These are phyloP conservation scores for Candida sonorensis DNA, from an alignment of 805 yeast genomes.

Conservation along the genomic window DNA sequence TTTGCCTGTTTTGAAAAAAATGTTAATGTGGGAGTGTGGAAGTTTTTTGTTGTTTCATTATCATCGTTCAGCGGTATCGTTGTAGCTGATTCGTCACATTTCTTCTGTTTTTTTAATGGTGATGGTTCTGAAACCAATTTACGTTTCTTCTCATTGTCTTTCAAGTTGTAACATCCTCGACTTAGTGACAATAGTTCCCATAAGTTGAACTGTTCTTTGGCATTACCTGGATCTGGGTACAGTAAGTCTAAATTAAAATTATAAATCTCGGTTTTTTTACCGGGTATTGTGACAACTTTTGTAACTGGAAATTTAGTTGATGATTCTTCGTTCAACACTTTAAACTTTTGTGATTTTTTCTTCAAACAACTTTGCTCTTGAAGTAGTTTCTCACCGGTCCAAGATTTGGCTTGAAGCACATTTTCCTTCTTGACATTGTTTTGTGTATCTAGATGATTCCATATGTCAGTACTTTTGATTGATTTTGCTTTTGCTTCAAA, in stretches of 20 bases:
- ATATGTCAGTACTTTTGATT: conserved; percentile 28
- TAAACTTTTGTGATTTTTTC: no score
- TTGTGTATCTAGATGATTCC: conserved; percentile 46
- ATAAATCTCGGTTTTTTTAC: conserved; percentile 54
- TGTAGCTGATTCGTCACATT: neutral
- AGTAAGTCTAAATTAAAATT: conserved; percentile 55
- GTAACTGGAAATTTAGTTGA: conserved; percentile 33
- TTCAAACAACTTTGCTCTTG: no score
- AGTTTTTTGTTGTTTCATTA: conserved; percentile 17
- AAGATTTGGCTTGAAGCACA: conserved; percentile 41
- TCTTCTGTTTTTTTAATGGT: no score
- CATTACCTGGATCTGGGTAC: no score
- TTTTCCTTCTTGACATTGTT: conserved; percentile 60
- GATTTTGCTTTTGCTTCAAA: no score
- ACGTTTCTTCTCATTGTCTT: conserved; percentile 3
- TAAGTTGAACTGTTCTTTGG: conserved; percentile 28
- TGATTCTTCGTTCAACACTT: no score
- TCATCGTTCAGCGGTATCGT: conserved; percentile 7
- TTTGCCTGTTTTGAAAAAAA: conserved; percentile 68
- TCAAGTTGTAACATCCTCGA: conserved; percentile 25
- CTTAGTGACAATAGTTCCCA: conserved; percentile 53
- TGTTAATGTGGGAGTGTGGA: conserved; percentile 74
- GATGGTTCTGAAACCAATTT: no score
- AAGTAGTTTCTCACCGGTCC: conserved; percentile 57
- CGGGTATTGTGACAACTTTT: conserved; percentile 46